A percentile compares a stretch with the other conserved stretches of the same genome.
These are phyloP conservation scores for Aspergillus eucalypticola DNA, from an alignment of 2,329 filamentous ascomycete species.

Conservation along the genomic window DNA sequence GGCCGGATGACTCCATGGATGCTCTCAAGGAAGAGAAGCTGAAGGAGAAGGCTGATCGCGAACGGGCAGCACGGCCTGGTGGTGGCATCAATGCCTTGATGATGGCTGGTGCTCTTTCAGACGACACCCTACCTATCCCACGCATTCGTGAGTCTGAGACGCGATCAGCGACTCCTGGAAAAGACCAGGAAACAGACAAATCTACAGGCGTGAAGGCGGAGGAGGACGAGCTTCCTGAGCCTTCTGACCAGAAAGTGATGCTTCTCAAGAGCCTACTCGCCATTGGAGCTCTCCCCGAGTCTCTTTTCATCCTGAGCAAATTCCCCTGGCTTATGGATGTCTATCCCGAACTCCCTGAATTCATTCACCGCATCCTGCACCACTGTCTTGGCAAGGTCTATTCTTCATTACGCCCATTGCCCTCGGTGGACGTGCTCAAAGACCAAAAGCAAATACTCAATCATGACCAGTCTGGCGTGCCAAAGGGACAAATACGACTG, in stretches of 20 bases:
- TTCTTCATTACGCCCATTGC: constrained; percentile 51
- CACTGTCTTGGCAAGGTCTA: constrained; percentile 79
- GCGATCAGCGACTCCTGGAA: constrained; percentile 54
- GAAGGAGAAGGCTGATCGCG: constrained; percentile 76
- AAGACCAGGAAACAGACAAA: constrained; percentile 54
- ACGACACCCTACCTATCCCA: constrained; percentile 66
- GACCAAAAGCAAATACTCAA: constrained; percentile 55
- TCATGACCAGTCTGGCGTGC: constrained; percentile 65
- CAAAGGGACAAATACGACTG: constrained; percentile 69
- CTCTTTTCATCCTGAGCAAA: constrained; percentile 85
- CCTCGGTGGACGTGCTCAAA: constrained; percentile 42
- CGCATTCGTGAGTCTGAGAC: constrained; percentile 54
- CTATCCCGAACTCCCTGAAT: constrained; percentile 76
- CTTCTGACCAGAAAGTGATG: constrained; percentile 82
- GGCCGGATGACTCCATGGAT: constrained; percentile 80
- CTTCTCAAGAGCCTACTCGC: constrained; percentile 82
- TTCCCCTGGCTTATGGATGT: constrained; percentile 91
- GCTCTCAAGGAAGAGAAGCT: constrained; percentile 67
- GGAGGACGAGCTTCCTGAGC: constrained; percentile 63
- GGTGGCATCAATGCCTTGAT: constrained; percentile 79
- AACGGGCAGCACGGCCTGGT: constrained; percentile 69
- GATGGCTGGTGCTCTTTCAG: constrained; percentile 80
- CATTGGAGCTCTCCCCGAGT: constrained; percentile 89
- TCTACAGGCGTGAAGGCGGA: constrained; percentile 38
- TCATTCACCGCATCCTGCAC: constrained; percentile 81